These are phyloP conservation scores for Anthracocystis panici-leucophaei DNA, from an alignment of 1,284 basidiomycete species.

Conservation along the genomic window DNA sequence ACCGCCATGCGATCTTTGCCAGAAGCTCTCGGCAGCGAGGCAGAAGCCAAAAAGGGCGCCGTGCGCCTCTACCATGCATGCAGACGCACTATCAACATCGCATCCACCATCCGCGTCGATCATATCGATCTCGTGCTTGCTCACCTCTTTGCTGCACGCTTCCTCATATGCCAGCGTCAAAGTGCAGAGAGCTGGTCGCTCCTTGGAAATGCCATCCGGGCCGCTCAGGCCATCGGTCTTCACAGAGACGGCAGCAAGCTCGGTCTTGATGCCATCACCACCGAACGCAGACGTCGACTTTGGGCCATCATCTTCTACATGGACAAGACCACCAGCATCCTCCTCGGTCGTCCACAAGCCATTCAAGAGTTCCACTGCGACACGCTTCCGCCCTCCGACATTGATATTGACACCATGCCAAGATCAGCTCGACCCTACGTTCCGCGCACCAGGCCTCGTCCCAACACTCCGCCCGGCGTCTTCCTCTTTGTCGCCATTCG, in stretches of 20 bases:
- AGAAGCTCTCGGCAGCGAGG: slow-evolving; percentile 73
- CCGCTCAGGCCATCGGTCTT: slow-evolving; percentile 91
- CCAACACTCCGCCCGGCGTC: slow-evolving; percentile 76
- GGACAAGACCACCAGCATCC: slow-evolving; percentile 88
- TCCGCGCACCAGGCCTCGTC: slow-evolving; percentile 51
- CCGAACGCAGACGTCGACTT: slow-evolving; percentile 88
- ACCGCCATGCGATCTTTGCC: slow-evolving; percentile 87
- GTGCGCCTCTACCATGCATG: slow-evolving; percentile 76
- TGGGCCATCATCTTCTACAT: slow-evolving; percentile 95
- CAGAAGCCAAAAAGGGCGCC: slow-evolving; percentile 58
- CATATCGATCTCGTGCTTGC: slow-evolving; percentile 66
- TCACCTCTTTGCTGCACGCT: slow-evolving; percentile 77
- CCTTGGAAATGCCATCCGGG: slow-evolving; percentile 88
- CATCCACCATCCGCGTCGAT: slow-evolving; percentile 61
- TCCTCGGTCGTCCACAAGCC: slow-evolving; percentile 85
- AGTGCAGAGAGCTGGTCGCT: slow-evolving; percentile 96
- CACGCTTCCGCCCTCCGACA: slow-evolving; percentile 83
- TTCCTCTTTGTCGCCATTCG: slow-evolving; percentile 90
- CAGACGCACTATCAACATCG: slow-evolving; percentile 58
- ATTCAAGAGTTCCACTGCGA: slow-evolving; percentile 81
- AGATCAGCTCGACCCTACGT: slow-evolving; percentile 56
- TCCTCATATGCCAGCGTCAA: slow-evolving; percentile 86
- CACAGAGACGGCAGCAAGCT: slow-evolving; percentile 87
- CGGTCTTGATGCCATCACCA: slow-evolving; percentile 75
- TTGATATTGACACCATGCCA: slow-evolving; percentile 75